A percentile compares a stretch with the other conserved stretches of the same genome.
phyloP scores from a whole-genome alignment of 371 early-diverging fungal species.

The Mortierella sp. region DNA sequence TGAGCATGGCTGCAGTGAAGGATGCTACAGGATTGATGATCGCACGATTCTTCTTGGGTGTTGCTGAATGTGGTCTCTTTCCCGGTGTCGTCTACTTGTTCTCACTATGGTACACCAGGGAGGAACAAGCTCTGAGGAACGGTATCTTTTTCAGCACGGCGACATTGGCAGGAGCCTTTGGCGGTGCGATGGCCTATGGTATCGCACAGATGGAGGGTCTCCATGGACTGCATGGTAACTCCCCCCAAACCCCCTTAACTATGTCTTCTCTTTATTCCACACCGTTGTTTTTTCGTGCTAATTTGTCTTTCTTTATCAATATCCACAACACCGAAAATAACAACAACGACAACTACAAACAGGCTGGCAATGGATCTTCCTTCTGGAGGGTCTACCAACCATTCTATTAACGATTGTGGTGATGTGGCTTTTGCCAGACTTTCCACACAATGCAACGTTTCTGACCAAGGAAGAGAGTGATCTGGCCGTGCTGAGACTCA shows the following conservation, averaged over 20 bases:
- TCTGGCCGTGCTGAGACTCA: conserved; percentile 62
- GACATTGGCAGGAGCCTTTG: conserved; percentile 78
- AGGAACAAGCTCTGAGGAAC: conserved; percentile 75
- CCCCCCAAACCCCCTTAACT: too few species aligned
- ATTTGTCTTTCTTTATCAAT: too few species aligned
- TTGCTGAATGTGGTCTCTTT: conserved; percentile 74
- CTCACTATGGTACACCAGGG: conserved; percentile 79
- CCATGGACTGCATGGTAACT: conserved; percentile 31
- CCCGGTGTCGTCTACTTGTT: conserved; percentile 81
- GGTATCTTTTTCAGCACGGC: conserved; percentile 75
- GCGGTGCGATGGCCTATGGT: conserved; percentile 70
- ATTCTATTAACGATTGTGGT: conserved; percentile 58
- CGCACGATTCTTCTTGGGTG: conserved; percentile 74
- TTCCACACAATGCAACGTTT: conserved; percentile 64
- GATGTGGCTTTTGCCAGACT: conserved; percentile 67
- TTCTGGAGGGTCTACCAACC: conserved; percentile 66
- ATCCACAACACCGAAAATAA: too few species aligned
- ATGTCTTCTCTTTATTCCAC: too few species aligned
- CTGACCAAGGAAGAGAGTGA: conserved; percentile 62
- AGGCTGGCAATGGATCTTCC: conserved; percentile 73
- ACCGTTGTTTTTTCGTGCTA: too few species aligned
- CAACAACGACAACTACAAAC: too few species aligned
- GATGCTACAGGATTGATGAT: conserved; percentile 62
- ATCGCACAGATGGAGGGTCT: conserved; percentile 69
- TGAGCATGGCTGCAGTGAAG: conserved; percentile 65